These are phyloP conservation scores for Pleurotus salmoneostramineus DNA, from an alignment of 768 basidiomycete species.

Conservation along the genomic window DNA sequence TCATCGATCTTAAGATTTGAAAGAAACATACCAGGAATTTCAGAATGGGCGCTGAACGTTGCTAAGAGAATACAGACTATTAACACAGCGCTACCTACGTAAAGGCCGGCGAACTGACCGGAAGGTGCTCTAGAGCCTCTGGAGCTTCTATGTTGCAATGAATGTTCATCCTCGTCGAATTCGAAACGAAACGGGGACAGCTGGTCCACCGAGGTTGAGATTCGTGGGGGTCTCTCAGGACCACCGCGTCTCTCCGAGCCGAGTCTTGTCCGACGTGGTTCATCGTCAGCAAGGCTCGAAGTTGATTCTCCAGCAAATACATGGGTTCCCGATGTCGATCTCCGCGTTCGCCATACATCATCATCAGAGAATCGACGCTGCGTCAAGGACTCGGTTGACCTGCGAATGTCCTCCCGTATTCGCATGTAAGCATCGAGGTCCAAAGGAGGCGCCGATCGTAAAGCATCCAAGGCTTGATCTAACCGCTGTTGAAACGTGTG, in stretches of 20 bases:
- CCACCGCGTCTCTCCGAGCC: not conserved
- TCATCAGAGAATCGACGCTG: no score
- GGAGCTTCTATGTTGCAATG: not conserved
- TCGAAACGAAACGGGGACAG: constrained; percentile 2
- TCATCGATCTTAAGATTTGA: no score
- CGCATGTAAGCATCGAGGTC: not conserved
- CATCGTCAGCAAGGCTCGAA: no score
- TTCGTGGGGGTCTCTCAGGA: not conserved
- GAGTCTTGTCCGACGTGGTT: no score
- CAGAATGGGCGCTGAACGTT: not conserved
- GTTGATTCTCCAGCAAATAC: no score
- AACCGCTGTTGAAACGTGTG: constrained; percentile 27
- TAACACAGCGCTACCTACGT: not conserved
- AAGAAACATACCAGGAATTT: not conserved
- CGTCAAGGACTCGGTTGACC: not conserved
- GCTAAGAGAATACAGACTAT: not conserved
- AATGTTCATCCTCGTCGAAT: not conserved
- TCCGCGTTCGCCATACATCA: no score
- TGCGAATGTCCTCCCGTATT: not conserved
- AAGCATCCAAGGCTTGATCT: constrained; percentile 27
- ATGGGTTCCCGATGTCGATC: no score
- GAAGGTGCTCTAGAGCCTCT: not conserved
- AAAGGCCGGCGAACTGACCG: not conserved
- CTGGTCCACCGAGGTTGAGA: not conserved
- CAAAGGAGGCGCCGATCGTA: constrained; percentile 26